Percentiles rank a stretch among this genome's conserved stretches.
These are phyloP conservation scores for Mycena indigotica DNA, from an alignment of 768 basidiomycete species.

Conservation along the genomic window DNA sequence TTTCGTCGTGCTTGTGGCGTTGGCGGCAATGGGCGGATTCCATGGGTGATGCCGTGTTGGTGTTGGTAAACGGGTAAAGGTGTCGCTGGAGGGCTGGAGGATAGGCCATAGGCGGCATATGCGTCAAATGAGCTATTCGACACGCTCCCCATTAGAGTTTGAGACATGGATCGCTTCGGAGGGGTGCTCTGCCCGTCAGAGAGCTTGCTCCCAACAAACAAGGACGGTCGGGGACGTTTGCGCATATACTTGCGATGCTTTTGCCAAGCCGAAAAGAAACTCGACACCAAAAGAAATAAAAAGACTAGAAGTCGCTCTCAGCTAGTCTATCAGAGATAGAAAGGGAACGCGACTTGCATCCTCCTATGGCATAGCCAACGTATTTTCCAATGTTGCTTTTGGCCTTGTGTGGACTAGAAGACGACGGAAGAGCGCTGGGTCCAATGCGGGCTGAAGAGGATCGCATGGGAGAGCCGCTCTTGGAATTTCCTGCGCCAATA, in stretches of 20 bases:
- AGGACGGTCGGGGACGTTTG: slow-evolving; percentile 19
- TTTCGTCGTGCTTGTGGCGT: slow-evolving; percentile 17
- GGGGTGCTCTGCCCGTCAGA: slow-evolving; percentile 14
- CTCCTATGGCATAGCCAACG: slow-evolving; percentile 20
- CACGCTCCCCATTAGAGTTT: slow-evolving; percentile 20
- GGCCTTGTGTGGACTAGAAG: slow-evolving; percentile 9
- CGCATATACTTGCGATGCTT: slow-evolving; percentile 21
- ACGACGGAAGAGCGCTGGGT: slow-evolving; percentile 8
- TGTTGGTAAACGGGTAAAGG: slow-evolving; percentile 15
- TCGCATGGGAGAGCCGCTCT: slow-evolving; percentile 6
- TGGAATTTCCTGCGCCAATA: not conserved
- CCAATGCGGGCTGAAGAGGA: slow-evolving; percentile 12
- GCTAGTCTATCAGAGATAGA: not conserved
- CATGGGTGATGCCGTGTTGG: slow-evolving; percentile 5
- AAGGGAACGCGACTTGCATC: slow-evolving; percentile 6
- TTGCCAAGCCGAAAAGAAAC: slow-evolving; percentile 21
- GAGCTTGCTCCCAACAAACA: slow-evolving; percentile 13
- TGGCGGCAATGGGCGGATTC: slow-evolving; percentile 12
- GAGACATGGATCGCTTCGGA: slow-evolving; percentile 18
- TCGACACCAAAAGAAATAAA: slow-evolving; percentile 20
- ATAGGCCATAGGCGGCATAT: slow-evolving; percentile 15
- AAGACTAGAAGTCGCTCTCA: slow-evolving; percentile 12
- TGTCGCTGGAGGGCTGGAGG: slow-evolving; percentile 12
- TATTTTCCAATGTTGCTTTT: slow-evolving; percentile 19
- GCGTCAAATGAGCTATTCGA: slow-evolving; percentile 22